Evolutionary conservation across 495 filamentous ascomycete genomes (phyloP), one percentile per base, ranked within the genome.

Genomic region (Aspergillus hancockii): DNA sequence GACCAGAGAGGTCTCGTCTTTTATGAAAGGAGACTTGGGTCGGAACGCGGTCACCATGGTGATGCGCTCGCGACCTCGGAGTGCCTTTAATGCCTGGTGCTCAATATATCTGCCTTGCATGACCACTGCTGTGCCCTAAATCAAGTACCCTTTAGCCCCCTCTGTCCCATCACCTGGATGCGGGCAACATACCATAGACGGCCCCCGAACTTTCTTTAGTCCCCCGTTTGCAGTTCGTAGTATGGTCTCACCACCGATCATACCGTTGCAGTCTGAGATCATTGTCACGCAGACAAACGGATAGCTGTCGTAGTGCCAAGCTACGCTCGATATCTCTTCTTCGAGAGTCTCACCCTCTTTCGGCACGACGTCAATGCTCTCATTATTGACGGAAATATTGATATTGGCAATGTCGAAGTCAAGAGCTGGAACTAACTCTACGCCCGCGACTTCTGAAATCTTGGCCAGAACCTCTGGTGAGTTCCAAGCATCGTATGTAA

Each of bases 271-370:
- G 63, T 92, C 87, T 49, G 85, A 88, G 46, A 91, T 79, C 89
- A 91, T 92, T 5, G 84, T 78, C 23, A 92, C 88, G 62, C 89
- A 91, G 16, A 91, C 89, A 58, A 90, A 92, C 0, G 89, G 89
- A 66, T 88, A 90, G 61, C 84, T 86, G 61, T 92, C 88, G 38
- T 72, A 82, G 70, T 92, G 88, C 88, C 88, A 90, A 30, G 80
- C 85, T 18, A 89, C 83, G 54, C 87, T 81, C 12, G 82, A 78
- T 66, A 81, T 78, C 4, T 56, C 52, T 3, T 28, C 25, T 3
- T 28, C 25, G 25, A 3, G 3, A 3, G 25, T 3, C 25, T 28
- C 7, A 7, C 7, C 7, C 3, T 28, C 19, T 3, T 75, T 71
- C 34, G n/a, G n/a, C 80, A 69, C 7, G 34, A 72, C 63, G 31